A percentile compares a stretch with the other conserved stretches of the same genome.
Evolutionary conservation across 768 basidiomycete species (phyloP).

Genomic region (Tephrocybe sp.): DNA sequence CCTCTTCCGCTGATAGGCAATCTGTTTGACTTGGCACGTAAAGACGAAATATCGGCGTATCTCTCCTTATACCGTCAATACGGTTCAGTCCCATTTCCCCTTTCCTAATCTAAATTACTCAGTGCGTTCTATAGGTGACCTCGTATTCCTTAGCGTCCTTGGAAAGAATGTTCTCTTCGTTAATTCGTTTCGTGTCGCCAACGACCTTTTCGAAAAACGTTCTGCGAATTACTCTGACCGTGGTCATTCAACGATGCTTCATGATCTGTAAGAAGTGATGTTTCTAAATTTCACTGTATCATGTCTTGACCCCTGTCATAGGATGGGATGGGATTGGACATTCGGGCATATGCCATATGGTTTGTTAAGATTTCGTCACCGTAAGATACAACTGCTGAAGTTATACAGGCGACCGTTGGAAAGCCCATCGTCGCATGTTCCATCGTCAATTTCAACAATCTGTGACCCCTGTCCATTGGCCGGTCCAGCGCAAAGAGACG

Average conservation of each 20-base stretch:
- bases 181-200: slow-evolving; percentile 39
- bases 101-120: neutral
- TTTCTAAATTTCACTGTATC: neutral
- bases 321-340: slow-evolving; percentile 47
- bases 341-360: slow-evolving; percentile 58
- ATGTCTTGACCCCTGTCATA: slow-evolving; percentile 12
- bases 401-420: slow-evolving; percentile 48
- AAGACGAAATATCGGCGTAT: slow-evolving; percentile 41
- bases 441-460: slow-evolving; percentile 50
- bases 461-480: slow-evolving; percentile 39
- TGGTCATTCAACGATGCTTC: slow-evolving; percentile 45
- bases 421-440: slow-evolving; percentile 51
- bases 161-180: slow-evolving; percentile 49
- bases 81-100: slow-evolving; percentile 27
- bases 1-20: slow-evolving; percentile 56
- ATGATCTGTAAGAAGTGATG: slow-evolving; percentile 39
- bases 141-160: slow-evolving; percentile 53
- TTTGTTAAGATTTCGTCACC: slow-evolving; percentile 14
- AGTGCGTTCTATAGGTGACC: slow-evolving; percentile 38
- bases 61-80: slow-evolving; percentile 38
- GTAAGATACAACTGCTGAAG: neutral
- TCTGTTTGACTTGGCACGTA: slow-evolving; percentile 43
- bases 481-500: slow-evolving; percentile 44
- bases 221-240: slow-evolving; percentile 59
- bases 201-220: slow-evolving; percentile 58